phyloP scores from a whole-genome alignment of 75 land plant species.

The Adiantum capillusveneris region DNA sequence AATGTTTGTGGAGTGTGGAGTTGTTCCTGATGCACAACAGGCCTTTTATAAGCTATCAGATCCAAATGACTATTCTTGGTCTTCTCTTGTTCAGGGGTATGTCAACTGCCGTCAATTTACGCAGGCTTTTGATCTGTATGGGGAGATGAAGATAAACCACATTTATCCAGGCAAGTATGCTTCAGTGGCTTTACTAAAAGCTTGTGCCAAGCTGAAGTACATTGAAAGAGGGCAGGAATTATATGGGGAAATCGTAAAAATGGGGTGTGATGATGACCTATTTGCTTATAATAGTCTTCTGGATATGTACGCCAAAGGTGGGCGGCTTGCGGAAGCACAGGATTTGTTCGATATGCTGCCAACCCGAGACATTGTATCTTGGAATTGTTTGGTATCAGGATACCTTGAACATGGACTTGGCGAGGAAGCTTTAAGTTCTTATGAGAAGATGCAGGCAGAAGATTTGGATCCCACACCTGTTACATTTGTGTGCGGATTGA shows the following conservation, averaged over 20 bases:
- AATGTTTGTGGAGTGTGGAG: background rate
- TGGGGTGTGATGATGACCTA: slow-evolving; percentile 9
- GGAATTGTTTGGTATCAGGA: slow-evolving; percentile 56
- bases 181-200: slow-evolving; percentile 26
- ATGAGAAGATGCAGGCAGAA: slow-evolving; percentile 37
- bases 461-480: slow-evolving; percentile 44
- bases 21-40: background rate
- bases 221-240: slow-evolving; percentile 3
- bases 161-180: slow-evolving; percentile 15
- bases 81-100: background rate
- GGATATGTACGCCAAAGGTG: slow-evolving; percentile 35
- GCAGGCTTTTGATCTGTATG: background rate
- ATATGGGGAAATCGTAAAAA: background rate
- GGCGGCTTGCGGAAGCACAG: slow-evolving; percentile 21
- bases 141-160: background rate
- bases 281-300: slow-evolving; percentile 30
- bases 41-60: background rate
- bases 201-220: slow-evolving; percentile 12
- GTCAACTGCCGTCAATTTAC: background rate
- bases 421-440: slow-evolving; percentile 35
- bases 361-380: slow-evolving; percentile 49
- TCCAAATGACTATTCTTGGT: slow-evolving; percentile 1
- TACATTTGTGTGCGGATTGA: slow-evolving; percentile 34
- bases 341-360: slow-evolving; percentile 24
- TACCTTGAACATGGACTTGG: slow-evolving; percentile 33